phyloP scores from a whole-genome alignment of 768 basidiomycete species.

The Exsudoporus frostii region DNA sequence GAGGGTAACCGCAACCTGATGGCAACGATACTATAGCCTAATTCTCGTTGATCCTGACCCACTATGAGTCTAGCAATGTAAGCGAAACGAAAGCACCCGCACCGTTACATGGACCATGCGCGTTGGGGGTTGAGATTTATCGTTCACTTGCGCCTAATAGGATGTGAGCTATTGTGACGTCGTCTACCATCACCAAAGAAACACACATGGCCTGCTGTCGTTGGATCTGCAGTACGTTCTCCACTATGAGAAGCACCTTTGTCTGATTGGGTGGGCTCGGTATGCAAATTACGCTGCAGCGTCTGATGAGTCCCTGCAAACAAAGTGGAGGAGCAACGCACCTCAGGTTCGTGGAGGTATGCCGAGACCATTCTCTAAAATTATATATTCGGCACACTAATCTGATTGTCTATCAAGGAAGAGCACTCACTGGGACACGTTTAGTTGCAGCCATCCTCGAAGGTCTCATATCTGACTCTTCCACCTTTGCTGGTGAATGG shows the following conservation, averaged over 20 bases:
- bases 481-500: background rate
- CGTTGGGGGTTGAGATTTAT: background rate
- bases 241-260: background rate
- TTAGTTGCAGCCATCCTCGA: background rate
- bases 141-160: no score
- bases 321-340: background rate
- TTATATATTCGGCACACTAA: background rate
- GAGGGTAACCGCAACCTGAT: no score
- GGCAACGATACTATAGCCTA: background rate
- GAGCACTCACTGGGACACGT: background rate
- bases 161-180: background rate
- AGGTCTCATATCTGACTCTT: background rate
- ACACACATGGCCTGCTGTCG: background rate
- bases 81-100: background rate
- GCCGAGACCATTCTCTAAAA: background rate
- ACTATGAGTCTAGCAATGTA: background rate
- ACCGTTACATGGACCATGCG: background rate
- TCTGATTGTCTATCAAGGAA: background rate
- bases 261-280: background rate
- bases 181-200: background rate
- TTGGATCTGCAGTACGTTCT: no score
- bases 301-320: background rate
- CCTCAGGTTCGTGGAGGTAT: background rate
- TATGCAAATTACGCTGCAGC: background rate
- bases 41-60: background rate